Conservation (phyloP, 306 rosid genomes). For the Rubus parviflorus region DNA sequence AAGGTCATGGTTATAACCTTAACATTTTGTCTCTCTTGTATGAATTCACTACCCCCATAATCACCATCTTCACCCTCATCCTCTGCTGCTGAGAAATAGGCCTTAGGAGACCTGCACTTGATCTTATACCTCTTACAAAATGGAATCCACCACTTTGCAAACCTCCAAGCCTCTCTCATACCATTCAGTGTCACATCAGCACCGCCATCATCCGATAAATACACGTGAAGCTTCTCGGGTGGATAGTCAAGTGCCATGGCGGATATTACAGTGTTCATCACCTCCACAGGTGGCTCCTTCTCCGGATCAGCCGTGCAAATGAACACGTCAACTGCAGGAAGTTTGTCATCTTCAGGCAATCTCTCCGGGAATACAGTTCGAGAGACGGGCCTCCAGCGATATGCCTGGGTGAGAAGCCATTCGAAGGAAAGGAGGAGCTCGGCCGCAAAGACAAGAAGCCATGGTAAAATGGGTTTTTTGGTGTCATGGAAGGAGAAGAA, state of each 20-base stretch:
- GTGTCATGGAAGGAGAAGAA: constrained; percentile 33
- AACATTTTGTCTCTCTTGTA: constrained; percentile 30
- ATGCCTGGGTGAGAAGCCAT: constrained; percentile 64
- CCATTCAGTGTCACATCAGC: constrained; percentile 47
- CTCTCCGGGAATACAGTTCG: constrained; percentile 53
- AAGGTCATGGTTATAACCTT: constrained; percentile 26
- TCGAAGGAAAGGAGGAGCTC: constrained; percentile 61
- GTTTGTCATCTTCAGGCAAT: constrained; percentile 48
- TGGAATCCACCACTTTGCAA: constrained; percentile 69
- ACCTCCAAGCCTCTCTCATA: constrained; percentile 48
- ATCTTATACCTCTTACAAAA: constrained; percentile 50
- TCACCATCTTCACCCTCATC: constrained; percentile 16
- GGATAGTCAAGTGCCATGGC: constrained; percentile 79
- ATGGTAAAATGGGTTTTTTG: constrained; percentile 35
- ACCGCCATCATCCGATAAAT: constrained; percentile 72
- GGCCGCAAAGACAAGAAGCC: constrained; percentile 53
- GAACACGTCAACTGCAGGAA: constrained; percentile 64
- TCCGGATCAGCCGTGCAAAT: constrained; percentile 67
- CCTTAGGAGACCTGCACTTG: constrained; percentile 52
- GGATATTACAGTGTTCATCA: constrained; percentile 73
- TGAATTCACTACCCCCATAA: constrained; percentile 31
- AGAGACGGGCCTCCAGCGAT: constrained; percentile 50
- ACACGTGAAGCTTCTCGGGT: constrained; percentile 58
- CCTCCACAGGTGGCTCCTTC: constrained; percentile 61
- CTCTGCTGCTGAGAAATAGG: constrained; percentile 45